These are phyloP conservation scores for Psilocybe cyanescens DNA, from an alignment of 768 basidiomycete species.

Conservation along the genomic window DNA sequence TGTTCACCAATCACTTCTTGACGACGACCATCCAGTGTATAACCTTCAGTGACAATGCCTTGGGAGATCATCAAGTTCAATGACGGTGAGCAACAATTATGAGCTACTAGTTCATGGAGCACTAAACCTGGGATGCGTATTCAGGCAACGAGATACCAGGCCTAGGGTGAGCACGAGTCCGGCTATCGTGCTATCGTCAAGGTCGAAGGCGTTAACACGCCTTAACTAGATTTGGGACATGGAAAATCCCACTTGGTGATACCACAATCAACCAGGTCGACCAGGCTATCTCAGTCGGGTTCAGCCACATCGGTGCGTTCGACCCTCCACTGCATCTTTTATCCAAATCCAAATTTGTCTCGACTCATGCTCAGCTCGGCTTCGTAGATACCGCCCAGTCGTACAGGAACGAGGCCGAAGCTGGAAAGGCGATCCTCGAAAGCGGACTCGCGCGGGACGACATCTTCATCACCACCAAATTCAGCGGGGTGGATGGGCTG, in stretches of 20 bases:
- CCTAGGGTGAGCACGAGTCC: slow-evolving; percentile 39
- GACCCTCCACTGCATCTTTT: background rate
- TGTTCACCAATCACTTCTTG: background rate
- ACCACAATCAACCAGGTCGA: slow-evolving; percentile 56
- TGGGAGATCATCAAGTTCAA: slow-evolving; percentile 63
- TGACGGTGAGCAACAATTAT: slow-evolving; percentile 47
- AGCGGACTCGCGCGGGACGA: slow-evolving; percentile 60
- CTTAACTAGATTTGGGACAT: slow-evolving; percentile 56
- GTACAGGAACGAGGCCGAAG: slow-evolving; percentile 65
- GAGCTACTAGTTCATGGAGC: background rate
- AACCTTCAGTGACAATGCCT: slow-evolving; percentile 46
- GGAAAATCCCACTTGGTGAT: slow-evolving; percentile 64
- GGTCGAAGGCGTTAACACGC: background rate
- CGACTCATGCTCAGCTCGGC: background rate
- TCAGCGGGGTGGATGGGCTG: slow-evolving; percentile 52
- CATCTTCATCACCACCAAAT: slow-evolving; percentile 71
- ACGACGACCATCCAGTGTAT: background rate
- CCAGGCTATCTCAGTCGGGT: slow-evolving; percentile 64
- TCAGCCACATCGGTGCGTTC: slow-evolving; percentile 60
- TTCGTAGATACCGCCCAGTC: slow-evolving; percentile 59
- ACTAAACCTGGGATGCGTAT: background rate
- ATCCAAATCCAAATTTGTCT: background rate
- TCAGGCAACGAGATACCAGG: slow-evolving; percentile 52
- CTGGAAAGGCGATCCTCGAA: slow-evolving; percentile 54
- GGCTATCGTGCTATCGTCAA: background rate